Evolutionary conservation across 805 yeast species (phyloP), one percentile per base, ranked within the genome.

Genomic region (Yamadazyma takamatsuzukensis): DNA sequence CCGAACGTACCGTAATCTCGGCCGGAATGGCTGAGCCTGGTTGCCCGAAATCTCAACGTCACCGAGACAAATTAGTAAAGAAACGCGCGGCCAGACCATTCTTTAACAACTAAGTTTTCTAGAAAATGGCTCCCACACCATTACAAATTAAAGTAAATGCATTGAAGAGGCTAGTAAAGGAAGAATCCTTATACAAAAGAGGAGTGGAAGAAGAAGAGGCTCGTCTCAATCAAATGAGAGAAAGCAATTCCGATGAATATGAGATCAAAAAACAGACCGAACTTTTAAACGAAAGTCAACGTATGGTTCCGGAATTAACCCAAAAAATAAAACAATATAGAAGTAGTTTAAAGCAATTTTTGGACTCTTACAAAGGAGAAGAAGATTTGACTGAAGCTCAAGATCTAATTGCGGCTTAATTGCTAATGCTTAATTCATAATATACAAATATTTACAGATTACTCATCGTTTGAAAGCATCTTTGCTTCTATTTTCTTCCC

Each of bases 111-210:
- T n/a, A n/a, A n/a, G n/a, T n/a, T n/a, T n/a, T n/a, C n/a, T n/a
- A n/a, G n/a, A n/a, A 19, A 4, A 82, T 82, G 83, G 69, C 86
- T 2, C 93, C 90, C 18, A 64, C 85, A 2, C 77, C 70, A 39
- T 58, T 83, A 25, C 83, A 81, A 47, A 83, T 86, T 53, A 84
- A 83, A 45, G 68, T 73, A 22, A 76, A 72, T 37, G 88, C 95
- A 1, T 64, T 86, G 31, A 69, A 72, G 39, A 68, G 95, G 40
- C 62, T 87, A 11, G 47, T 79, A 24, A 83, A 83, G 44, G 95
- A 87, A 51, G 78, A 78, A 40, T 49, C 49, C 9, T 62, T 75
- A 21, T 86, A 85, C 51, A 61, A 68, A 16, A 63, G 69, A 34
- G 95, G 85, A 47, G 64, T 74, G 22, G 53, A 53, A 11, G 80